Evolutionary conservation across 108 stramenopile genomes (phyloP), one percentile per base, ranked within the genome.

Genomic region (Pseudonitzschia pungens): DNA sequence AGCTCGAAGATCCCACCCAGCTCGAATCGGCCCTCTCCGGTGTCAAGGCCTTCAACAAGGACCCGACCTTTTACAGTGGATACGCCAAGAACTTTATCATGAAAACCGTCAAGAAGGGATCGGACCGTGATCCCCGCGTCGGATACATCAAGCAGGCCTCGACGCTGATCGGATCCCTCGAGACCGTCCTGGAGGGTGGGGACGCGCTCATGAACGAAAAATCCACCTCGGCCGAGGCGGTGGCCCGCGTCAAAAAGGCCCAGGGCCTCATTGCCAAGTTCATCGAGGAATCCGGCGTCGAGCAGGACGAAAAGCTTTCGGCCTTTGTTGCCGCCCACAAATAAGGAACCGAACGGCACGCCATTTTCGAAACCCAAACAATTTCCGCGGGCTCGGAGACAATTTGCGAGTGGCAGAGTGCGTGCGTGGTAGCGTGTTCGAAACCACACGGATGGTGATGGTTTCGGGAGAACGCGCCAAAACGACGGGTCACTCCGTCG

Each of bases 101-200:
- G 16, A 82, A 82, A 52, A 31, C 77, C 10, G 70, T 78, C 60
- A 78, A 79, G 74, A 78, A 78, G 15, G 40, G 56, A 64, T 56
- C 77, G 24, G 81, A 75, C 52, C 12, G 28, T 20, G 77, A 78
- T 51, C 54, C 70, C 15, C 60, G 77, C 18, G 81, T 82, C 9
- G 81, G 81, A 76, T 80, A 80, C 75, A 72, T 80, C 58, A 63
- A 71, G 36, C 72, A 73, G 60, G 79, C 79, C 4, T 74, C 53
- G 36, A 70, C 70, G 24, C 44, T 80, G 53, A 65, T 80, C 18
- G 54, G 79, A 10, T 82, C 81, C 18, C 28, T 75, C 9, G 70
- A 82, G 41, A 43, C 22, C 11, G 22, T 82, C 21, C 24, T 78
- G 22, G 64, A 52, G 16, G 79, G 79, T 28, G 58, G 74, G 9